These are phyloP conservation scores for Diplodia corticola DNA, from an alignment of 2,329 filamentous ascomycete species.

Conservation along the genomic window DNA sequence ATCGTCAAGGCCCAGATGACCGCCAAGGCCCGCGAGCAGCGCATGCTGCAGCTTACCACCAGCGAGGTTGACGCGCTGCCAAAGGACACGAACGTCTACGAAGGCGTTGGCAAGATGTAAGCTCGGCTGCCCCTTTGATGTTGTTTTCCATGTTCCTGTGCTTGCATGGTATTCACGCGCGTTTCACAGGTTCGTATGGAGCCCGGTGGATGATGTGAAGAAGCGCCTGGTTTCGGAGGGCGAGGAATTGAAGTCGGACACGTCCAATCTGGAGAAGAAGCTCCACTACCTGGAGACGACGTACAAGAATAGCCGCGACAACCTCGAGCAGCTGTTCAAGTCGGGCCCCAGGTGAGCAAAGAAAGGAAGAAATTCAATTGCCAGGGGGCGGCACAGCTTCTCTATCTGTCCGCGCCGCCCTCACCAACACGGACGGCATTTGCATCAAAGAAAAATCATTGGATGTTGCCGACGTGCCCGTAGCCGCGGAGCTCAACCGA, in stretches of 20 bases:
- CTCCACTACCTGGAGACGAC: slow-evolving; percentile 93
- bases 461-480: background rate
- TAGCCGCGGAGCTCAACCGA: background rate
- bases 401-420: slow-evolving; percentile 25
- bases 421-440: slow-evolving; percentile 37
- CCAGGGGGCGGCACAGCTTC: slow-evolving; percentile 29
- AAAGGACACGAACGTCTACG: slow-evolving; percentile 77
- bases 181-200: slow-evolving; percentile 77
- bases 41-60: slow-evolving; percentile 82
- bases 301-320: slow-evolving; percentile 87
- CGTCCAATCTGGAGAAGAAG: slow-evolving; percentile 81
- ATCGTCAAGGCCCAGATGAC: slow-evolving; percentile 82
- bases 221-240: slow-evolving; percentile 74
- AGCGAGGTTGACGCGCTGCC: slow-evolving; percentile 80
- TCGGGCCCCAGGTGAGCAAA: slow-evolving; percentile 28
- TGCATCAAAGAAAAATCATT: slow-evolving; percentile 25
- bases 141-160: background rate
- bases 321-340: slow-evolving; percentile 85
- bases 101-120: slow-evolving; percentile 96
- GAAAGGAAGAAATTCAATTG: slow-evolving; percentile 25
- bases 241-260: slow-evolving; percentile 72
- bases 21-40: slow-evolving; percentile 82
- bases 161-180: background rate
- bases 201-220: slow-evolving; percentile 71
- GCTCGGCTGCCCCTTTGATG: slow-evolving; percentile 31